Evolutionary conservation across 331 rosid genomes (phyloP), one percentile per base, ranked within the genome.

Genomic region (Quercus lobata): DNA sequence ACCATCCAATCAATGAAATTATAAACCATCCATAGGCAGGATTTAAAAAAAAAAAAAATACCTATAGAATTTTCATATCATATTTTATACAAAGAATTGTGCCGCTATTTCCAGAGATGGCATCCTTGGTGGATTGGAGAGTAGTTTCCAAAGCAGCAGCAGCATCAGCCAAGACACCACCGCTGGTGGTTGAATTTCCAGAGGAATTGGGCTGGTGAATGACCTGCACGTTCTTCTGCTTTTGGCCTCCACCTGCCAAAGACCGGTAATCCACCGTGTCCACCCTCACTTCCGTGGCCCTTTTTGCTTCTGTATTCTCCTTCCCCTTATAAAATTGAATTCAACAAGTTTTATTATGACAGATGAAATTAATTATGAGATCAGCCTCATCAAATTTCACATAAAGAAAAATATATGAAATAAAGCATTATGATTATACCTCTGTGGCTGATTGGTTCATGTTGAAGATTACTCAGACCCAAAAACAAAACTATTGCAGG

Each of bases 91-190:
- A 35, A 1, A 22, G 29, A n/a, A 44, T 19, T 32, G 63, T 19
- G 34, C 10, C 44, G 11, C 54, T 79, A 88, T 25, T 86, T 81
- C 85, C 62, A 6, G 91, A 82, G 35, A 85, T 32, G 76, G 90
- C 89, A 37, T 89, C 94, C 83, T 84, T 87, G 72, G 91, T 89
- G 0, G 97, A 87, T 61, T 91, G 78, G 49, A 91, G 82, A 69
- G 97, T 77, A 70, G 88, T 57, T 1, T 82, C 84, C 5, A 85
- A 92, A 1, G 87, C 86, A 0, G 90, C 92, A 0, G 92, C 93
- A 1, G 93, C 89, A 11, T 72, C 69, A 0, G 90, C 81, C 79
- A 93, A 78, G 34, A 90, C 86, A 44, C 91, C 90, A 9, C 90
- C 94, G 35, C 89, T 83, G 12, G 90, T 80, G 9, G 60, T 68